phyloP scores from a whole-genome alignment of 2,329 filamentous ascomycete species.

The Xylariaceae sp. region DNA sequence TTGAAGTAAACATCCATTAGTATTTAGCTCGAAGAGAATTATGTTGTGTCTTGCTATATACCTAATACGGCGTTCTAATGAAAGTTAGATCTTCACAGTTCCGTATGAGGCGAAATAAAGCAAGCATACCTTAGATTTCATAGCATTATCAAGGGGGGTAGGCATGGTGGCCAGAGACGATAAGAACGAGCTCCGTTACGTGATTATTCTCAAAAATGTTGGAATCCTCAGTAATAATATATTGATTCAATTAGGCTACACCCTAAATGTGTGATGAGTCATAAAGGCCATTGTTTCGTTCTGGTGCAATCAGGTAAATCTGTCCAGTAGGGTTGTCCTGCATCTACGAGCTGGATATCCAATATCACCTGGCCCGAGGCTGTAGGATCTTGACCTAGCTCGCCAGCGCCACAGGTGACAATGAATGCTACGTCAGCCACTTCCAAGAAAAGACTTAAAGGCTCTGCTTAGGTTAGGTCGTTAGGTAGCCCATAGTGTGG shows the following conservation, averaged over 20 bases:
- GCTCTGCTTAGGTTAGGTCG: neutral
- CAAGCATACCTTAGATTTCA: slow-evolving; percentile 69
- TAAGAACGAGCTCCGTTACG: neutral
- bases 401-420: slow-evolving; percentile 31
- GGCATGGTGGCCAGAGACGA: slow-evolving; percentile 58
- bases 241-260: neutral
- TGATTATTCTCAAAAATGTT: slow-evolving; percentile 2
- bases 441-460: too few species aligned
- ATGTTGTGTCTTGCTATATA: slow-evolving; percentile 44
- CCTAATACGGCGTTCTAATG: slow-evolving; percentile 72
- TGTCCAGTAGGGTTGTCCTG: slow-evolving; percentile 26
- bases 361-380: too few species aligned
- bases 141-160: slow-evolving; percentile 69
- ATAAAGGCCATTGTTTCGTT: slow-evolving; percentile 7
- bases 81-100: slow-evolving; percentile 20
- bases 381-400: slow-evolving; percentile 17
- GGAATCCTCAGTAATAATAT: neutral
- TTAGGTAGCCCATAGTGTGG: too few species aligned
- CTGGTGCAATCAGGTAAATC: slow-evolving; percentile 28
- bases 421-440: slow-evolving; percentile 28
- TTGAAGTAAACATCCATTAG: slow-evolving; percentile 40
- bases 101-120: neutral
- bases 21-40: slow-evolving; percentile 16
- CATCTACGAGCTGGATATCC: neutral
- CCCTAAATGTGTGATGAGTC: slow-evolving; percentile 17